Conservation (phyloP, 2,329 filamentous ascomycete species). For the Elsinoe ampelina region DNA sequence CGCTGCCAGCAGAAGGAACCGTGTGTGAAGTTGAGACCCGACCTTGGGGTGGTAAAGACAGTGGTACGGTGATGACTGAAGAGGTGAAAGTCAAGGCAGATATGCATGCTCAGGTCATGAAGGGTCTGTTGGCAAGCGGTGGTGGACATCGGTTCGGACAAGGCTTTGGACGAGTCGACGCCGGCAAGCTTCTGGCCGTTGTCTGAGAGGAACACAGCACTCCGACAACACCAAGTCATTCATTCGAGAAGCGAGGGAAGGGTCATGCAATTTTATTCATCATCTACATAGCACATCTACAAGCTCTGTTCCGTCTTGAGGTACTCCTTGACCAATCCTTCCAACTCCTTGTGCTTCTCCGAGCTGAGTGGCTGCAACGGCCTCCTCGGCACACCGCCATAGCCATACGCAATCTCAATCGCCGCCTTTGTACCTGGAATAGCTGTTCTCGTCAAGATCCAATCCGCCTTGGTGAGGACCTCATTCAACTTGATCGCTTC, state of each 20-base stretch:
- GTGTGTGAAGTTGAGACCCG: constrained; percentile 9
- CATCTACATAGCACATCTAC: constrained; percentile 16
- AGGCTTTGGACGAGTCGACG: neutral
- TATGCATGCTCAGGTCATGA: neutral
- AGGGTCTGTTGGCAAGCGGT: constrained; percentile 1
- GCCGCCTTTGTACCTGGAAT: constrained; percentile 81
- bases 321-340: constrained; percentile 20
- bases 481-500: constrained; percentile 70
- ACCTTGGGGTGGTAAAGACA: neutral
- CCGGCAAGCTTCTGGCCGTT: neutral
- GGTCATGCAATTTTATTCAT: constrained; percentile 2
- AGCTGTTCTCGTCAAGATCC: constrained; percentile 71
- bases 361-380: constrained; percentile 60
- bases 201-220: neutral
- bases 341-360: constrained; percentile 28
- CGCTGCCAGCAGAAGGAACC: neutral
- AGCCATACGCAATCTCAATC: constrained; percentile 71
- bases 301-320: constrained; percentile 24
- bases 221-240: neutral
- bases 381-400: constrained; percentile 65
- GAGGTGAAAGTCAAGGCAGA: neutral
- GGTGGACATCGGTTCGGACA: neutral
- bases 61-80: neutral
- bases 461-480: constrained; percentile 68
- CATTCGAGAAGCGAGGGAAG: neutral